These are phyloP conservation scores for Takakia lepidozioides DNA, from an alignment of 225 moss, liverwort and hornwort genomes.

Conservation along the genomic window DNA sequence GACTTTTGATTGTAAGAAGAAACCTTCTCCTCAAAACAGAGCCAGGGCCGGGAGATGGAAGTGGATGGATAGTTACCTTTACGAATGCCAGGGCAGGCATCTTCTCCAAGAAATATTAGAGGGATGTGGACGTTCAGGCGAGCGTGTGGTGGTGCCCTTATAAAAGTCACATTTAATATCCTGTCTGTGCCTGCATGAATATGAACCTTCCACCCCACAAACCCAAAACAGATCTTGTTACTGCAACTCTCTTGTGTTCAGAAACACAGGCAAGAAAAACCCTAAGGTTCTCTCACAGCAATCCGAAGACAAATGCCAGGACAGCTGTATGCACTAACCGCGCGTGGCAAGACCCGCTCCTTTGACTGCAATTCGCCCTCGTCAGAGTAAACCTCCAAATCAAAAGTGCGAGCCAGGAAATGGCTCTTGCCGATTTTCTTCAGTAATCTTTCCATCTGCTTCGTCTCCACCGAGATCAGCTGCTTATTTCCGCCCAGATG, in stretches of 20 bases:
- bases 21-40: too few relatives aligned
- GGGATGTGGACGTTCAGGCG: conserved; percentile 76
- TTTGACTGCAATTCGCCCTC: conserved; percentile 29
- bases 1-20: too few relatives aligned
- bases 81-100: conserved; percentile 76
- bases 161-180: conserved; percentile 85
- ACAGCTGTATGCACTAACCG: conserved; percentile 29
- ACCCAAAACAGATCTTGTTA: too few relatives aligned
- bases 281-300: too few relatives aligned
- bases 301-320: neutral
- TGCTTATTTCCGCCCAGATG: conserved; percentile 79
- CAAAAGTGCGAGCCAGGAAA: conserved; percentile 72
- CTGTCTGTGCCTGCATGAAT: conserved; percentile 61
- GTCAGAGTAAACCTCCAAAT: conserved; percentile 59
- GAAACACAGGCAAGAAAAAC: too few relatives aligned
- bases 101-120: conserved; percentile 82
- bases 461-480: conserved; percentile 61
- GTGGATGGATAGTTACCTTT: too few relatives aligned
- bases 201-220: conserved; percentile 33
- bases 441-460: conserved; percentile 72
- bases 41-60: too few relatives aligned
- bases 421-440: conserved; percentile 68
- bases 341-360: conserved; percentile 71
- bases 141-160: conserved; percentile 53
- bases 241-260: too few relatives aligned